Percentiles rank a stretch among this genome's conserved stretches.
phyloP scores from a whole-genome alignment of 2,329 filamentous ascomycete species.

The Conoideocrella luteorostrata region DNA sequence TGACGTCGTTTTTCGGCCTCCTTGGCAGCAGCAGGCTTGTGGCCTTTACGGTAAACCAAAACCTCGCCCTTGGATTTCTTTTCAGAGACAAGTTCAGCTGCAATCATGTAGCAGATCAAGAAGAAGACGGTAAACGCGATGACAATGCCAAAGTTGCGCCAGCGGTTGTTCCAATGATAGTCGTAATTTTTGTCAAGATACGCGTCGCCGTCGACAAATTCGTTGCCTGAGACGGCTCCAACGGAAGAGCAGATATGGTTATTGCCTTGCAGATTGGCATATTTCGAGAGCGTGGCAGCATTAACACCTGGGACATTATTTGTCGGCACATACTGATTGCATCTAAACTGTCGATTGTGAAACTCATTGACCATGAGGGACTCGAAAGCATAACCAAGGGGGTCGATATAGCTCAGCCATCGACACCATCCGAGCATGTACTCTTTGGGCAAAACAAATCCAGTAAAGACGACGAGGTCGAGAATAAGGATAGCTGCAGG shows the following conservation, averaged over 20 bases:
- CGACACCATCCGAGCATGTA: constrained; percentile 77
- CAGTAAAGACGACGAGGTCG: constrained; percentile 63
- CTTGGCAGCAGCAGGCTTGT: constrained; percentile 50
- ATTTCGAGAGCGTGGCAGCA: constrained; percentile 13
- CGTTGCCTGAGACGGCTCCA: constrained; percentile 49
- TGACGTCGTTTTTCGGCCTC: constrained; percentile 57
- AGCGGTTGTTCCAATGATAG: constrained; percentile 54
- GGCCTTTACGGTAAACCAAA: constrained; percentile 65
- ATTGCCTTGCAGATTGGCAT: constrained; percentile 21
- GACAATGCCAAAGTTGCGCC: constrained; percentile 67
- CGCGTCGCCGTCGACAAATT: constrained; percentile 48
- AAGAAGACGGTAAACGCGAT: constrained; percentile 59
- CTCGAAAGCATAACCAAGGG: constrained; percentile 75
- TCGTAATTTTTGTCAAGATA: constrained; percentile 50
- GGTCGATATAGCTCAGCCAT: constrained; percentile 79
- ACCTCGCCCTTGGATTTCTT: constrained; percentile 72
- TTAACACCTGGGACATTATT: background rate
- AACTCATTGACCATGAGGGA: constrained; percentile 82
- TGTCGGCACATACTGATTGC: constrained; percentile 40
- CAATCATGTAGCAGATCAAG: constrained; percentile 53
- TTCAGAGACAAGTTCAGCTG: constrained; percentile 58
- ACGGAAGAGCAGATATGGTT: constrained; percentile 52
- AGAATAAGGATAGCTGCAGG: constrained; percentile 57
- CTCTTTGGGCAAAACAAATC: constrained; percentile 56
- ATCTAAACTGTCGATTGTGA: constrained; percentile 52